Percentiles rank a stretch among this genome's conserved stretches.
Conservation (phyloP, 305 asterid species). For the Fraxinus velutina region DNA sequence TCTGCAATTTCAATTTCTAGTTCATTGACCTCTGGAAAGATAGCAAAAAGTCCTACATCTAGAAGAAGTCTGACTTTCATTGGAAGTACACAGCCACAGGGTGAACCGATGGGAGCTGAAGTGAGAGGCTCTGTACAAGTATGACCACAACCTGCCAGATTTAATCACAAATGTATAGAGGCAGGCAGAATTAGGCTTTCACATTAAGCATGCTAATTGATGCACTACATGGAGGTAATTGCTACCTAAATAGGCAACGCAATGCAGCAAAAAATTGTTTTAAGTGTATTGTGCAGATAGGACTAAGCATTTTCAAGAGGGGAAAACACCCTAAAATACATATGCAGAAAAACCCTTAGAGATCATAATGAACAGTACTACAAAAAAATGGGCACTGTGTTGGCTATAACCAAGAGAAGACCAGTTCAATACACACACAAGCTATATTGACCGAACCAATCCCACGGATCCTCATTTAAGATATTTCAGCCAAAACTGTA, state of each 20-base stretch:
- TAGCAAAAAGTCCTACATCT: conserved; percentile 67
- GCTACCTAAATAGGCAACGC: conserved; percentile 4
- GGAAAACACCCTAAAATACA: neutral
- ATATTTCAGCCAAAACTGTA: neutral
- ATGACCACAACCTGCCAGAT: conserved; percentile 78
- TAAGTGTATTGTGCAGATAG: neutral
- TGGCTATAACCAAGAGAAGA: neutral
- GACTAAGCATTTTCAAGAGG: neutral
- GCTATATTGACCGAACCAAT: conserved; percentile 2
- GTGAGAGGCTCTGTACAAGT: conserved; percentile 81
- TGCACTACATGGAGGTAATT: neutral
- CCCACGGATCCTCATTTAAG: neutral
- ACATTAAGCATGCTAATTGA: conserved; percentile 8
- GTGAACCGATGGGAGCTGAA: conserved; percentile 75
- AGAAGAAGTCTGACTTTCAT: conserved; percentile 91
- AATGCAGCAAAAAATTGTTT: neutral
- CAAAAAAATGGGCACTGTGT: neutral
- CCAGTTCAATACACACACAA: neutral
- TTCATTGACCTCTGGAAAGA: conserved; percentile 78
- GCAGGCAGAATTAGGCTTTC: neutral
- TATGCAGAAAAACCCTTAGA: neutral
- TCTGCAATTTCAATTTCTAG: conserved; percentile 89
- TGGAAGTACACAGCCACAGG: conserved; percentile 87
- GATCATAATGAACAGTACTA: neutral
- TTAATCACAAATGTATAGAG: conserved; percentile 6